These are phyloP conservation scores for Ganoderma sp. DNA, from an alignment of 1,284 basidiomycete genomes.

Conservation along the genomic window DNA sequence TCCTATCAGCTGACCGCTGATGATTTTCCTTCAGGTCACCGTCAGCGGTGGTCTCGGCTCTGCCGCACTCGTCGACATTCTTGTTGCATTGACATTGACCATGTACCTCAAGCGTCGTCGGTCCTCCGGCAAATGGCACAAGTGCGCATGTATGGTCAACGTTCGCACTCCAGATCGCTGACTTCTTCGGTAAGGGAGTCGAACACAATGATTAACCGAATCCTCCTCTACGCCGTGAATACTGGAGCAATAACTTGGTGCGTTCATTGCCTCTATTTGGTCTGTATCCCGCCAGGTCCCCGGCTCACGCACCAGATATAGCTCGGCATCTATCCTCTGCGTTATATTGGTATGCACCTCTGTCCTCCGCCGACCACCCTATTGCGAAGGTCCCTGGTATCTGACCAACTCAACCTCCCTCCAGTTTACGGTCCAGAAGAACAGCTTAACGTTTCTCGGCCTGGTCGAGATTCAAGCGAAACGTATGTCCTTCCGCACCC, in stretches of 20 bases:
- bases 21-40: slow-evolving; percentile 17
- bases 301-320: slow-evolving; percentile 1
- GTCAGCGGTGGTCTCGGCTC: slow-evolving; percentile 31
- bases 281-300: neutral
- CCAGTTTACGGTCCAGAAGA: slow-evolving; percentile 30
- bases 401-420: neutral
- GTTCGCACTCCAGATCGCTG: neutral
- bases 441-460: slow-evolving; percentile 29
- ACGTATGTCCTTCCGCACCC: slow-evolving; percentile 17
- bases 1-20: neutral
- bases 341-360: slow-evolving; percentile 24
- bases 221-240: slow-evolving; percentile 30
- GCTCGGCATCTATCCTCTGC: slow-evolving; percentile 27
- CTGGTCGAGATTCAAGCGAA: slow-evolving; percentile 31
- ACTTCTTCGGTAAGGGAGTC: slow-evolving; percentile 19
- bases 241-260: slow-evolving; percentile 32
- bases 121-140: slow-evolving; percentile 18
- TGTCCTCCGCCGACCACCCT: neutral
- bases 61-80: slow-evolving; percentile 29
- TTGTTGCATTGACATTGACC: slow-evolving; percentile 27
- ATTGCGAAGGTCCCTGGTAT: neutral
- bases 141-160: slow-evolving; percentile 13
- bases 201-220: slow-evolving; percentile 26
- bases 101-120: slow-evolving; percentile 28
- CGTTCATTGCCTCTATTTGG: neutral